Conservation (phyloP, 2,329 filamentous ascomycete genomes). For the Colletotrichum tropicicola region DNA sequence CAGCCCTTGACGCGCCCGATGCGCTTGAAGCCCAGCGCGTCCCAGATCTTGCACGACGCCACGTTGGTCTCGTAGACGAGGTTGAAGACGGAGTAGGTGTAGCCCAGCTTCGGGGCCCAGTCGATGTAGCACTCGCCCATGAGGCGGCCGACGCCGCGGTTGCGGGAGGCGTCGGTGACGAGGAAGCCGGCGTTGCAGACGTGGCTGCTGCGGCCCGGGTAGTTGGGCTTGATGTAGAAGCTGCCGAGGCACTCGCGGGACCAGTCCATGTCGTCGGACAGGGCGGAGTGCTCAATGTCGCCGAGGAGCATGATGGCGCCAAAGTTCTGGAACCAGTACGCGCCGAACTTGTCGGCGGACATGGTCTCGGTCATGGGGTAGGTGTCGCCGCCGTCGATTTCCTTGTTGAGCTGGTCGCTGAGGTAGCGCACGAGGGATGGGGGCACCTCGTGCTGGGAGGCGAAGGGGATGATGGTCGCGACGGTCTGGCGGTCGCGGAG, state of each 20-base stretch:
- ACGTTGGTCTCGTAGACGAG: slow-evolving; percentile 95
- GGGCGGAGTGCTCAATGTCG: slow-evolving; percentile 71
- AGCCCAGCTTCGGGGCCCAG: slow-evolving; percentile 83
- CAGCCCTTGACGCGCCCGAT: slow-evolving; percentile 83
- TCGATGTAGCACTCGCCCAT: slow-evolving; percentile 83
- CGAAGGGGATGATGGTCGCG: slow-evolving; percentile 85
- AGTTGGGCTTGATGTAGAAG: slow-evolving; percentile 95
- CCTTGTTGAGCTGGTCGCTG: slow-evolving; percentile 84
- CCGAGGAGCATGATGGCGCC: slow-evolving; percentile 88
- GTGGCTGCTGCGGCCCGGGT: slow-evolving; percentile 89
- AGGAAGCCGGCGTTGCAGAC: slow-evolving; percentile 87
- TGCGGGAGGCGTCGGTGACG: slow-evolving; percentile 76
- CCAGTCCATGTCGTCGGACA: slow-evolving; percentile 75
- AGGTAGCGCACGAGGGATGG: slow-evolving; percentile 79
- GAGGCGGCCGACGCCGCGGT: slow-evolving; percentile 77
- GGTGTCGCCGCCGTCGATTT: slow-evolving; percentile 91
- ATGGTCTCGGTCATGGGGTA: slow-evolving; percentile 88
- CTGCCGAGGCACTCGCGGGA: slow-evolving; percentile 83
- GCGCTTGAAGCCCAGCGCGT: slow-evolving; percentile 89
- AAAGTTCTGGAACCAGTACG: slow-evolving; percentile 93
- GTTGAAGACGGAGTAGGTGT: slow-evolving; percentile 94
- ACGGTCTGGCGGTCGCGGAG: slow-evolving; percentile 85
- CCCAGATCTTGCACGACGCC: slow-evolving; percentile 90
- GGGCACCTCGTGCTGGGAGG: slow-evolving; percentile 80
- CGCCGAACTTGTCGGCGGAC: slow-evolving; percentile 76